Evolutionary conservation across 768 basidiomycete genomes (phyloP).

Genomic region (Cystofilobasidium capitatum): DNA sequence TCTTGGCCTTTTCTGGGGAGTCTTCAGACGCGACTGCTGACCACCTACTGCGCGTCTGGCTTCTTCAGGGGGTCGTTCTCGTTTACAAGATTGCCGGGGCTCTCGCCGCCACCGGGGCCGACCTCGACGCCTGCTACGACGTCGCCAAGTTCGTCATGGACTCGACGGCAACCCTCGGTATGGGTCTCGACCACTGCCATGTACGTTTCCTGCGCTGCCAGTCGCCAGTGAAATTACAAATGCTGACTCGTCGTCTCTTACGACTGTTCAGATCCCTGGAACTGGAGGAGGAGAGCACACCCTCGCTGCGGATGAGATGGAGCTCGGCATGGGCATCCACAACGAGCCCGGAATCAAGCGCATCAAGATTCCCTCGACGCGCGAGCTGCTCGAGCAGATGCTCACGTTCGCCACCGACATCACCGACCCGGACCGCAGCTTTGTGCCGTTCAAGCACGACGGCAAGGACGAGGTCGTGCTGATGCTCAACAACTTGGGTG

Average conservation of each 20-base stretch:
- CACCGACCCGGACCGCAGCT: conserved; percentile 39
- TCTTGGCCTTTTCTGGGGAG: too few species aligned
- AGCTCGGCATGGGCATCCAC: conserved; percentile 41
- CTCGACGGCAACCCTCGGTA: conserved; percentile 39
- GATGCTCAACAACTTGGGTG: conserved; percentile 42
- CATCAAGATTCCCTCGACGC: conserved; percentile 32
- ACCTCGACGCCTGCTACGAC: conserved; percentile 38
- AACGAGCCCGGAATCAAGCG: conserved; percentile 43
- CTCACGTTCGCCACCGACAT: conserved; percentile 38
- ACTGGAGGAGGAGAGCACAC: conserved; percentile 37
- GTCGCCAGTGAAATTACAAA: neutral
- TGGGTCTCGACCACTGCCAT: conserved; percentile 42
- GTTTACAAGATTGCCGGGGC: conserved; percentile 43
- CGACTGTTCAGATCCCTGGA: conserved; percentile 37
- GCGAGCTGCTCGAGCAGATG: conserved; percentile 39
- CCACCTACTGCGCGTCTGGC: too few species aligned
- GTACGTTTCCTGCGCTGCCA: conserved; percentile 28
- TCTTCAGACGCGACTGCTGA: too few species aligned
- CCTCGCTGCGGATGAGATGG: conserved; percentile 38
- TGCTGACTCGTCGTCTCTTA: neutral
- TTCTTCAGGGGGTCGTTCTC: conserved; percentile 37
- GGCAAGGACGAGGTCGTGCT: conserved; percentile 39
- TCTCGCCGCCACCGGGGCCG: conserved; percentile 36
- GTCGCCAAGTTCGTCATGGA: conserved; percentile 36
- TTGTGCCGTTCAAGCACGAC: conserved; percentile 40